Evolutionary conservation across 305 asterid genomes (phyloP).

Genomic region (Rubia balearica): DNA sequence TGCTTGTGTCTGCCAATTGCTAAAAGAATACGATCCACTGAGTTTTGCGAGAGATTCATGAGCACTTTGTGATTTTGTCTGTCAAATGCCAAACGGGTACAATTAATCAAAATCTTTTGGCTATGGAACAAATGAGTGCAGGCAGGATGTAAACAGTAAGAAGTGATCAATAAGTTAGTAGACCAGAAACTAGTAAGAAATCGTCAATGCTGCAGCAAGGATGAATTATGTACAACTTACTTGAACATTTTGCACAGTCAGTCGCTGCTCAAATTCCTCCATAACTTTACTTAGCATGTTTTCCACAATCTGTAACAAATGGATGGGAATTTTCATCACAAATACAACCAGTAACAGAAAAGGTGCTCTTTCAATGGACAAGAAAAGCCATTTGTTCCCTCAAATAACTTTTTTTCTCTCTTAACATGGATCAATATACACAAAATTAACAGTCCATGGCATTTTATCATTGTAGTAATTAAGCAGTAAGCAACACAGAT

Average conservation of each 20-base stretch:
- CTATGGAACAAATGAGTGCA: background rate
- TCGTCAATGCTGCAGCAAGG: background rate
- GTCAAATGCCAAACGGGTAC: constrained; percentile 22
- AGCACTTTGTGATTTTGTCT: constrained; percentile 32
- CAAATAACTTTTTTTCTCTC: background rate
- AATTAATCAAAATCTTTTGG: constrained; percentile 1
- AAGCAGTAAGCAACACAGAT: background rate
- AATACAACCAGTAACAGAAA: constrained; percentile 9
- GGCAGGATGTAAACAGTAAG: background rate
- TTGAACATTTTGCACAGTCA: constrained; percentile 37
- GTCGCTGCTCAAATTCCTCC: constrained; percentile 62
- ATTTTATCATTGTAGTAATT: background rate
- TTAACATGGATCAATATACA: background rate
- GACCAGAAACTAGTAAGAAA: background rate
- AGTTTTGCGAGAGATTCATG: constrained; percentile 12
- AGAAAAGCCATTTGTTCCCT: constrained; percentile 5
- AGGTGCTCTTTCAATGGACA: constrained; percentile 10
- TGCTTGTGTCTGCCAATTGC: constrained; percentile 30
- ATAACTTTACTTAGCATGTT: constrained; percentile 47
- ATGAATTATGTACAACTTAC: constrained; percentile 26
- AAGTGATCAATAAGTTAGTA: background rate
- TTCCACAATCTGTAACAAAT: constrained; percentile 62
- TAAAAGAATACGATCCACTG: background rate
- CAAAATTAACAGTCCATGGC: background rate
- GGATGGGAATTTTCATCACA: constrained; percentile 21